Evolutionary conservation across 1,284 basidiomycete genomes (phyloP).

Genomic region (Singerocomus inundabilis): DNA sequence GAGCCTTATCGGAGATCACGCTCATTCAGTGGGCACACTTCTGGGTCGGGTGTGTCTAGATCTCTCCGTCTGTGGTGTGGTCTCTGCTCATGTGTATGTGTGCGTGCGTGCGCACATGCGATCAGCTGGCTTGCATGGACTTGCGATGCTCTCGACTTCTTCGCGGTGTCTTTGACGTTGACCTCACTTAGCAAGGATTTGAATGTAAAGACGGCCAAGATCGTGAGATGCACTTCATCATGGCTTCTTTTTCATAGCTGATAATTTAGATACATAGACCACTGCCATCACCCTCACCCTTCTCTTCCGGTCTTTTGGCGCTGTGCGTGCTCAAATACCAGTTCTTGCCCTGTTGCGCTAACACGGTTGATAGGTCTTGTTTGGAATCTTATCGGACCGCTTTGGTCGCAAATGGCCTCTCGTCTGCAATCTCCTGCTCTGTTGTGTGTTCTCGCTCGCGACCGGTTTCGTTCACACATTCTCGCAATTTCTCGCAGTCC

Average conservation of each 20-base stretch:
- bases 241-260: constrained; percentile 3
- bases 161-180: constrained; percentile 77
- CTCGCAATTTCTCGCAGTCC: constrained; percentile 65
- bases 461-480: constrained; percentile 73
- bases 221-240: constrained; percentile 48
- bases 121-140: constrained; percentile 76
- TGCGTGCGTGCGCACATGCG: too few species aligned
- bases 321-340: constrained; percentile 42
- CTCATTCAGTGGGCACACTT: constrained; percentile 57
- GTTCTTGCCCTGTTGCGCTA: background rate
- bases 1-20: constrained; percentile 40
- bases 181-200: constrained; percentile 56
- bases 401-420: constrained; percentile 94
- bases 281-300: constrained; percentile 90
- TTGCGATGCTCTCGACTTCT: constrained; percentile 82
- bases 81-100: background rate
- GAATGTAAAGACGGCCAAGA: constrained; percentile 41
- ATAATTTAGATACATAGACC: constrained; percentile 48
- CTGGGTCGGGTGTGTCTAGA: constrained; percentile 50
- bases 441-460: constrained; percentile 77
- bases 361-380: constrained; percentile 54
- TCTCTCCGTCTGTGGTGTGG: background rate
- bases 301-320: constrained; percentile 86
- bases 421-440: constrained; percentile 71
- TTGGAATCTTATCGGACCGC: constrained; percentile 79